These are phyloP conservation scores for Nissolia schottii DNA, from an alignment of 306 rosid genomes.

Conservation along the genomic window DNA sequence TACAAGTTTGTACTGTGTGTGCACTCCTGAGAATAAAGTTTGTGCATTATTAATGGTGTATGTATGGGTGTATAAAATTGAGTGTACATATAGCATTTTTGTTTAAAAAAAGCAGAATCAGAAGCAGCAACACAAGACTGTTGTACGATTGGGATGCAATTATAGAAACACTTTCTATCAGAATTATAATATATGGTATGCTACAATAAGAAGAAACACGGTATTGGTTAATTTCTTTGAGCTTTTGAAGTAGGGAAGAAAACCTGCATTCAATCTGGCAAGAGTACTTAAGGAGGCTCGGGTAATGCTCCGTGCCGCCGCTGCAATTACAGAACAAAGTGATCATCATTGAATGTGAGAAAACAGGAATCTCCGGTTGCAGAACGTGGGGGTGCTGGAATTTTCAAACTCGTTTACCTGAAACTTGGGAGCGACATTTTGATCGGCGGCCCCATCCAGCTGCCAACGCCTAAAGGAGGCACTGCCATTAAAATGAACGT, in stretches of 20 bases:
- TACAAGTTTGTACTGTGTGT: too few species aligned
- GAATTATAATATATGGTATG: too few species aligned
- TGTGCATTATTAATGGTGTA: too few species aligned
- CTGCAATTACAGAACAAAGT: slow-evolving; percentile 45
- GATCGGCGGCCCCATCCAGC: slow-evolving; percentile 75
- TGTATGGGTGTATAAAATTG: too few species aligned
- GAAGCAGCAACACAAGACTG: too few species aligned
- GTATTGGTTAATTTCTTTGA: not conserved
- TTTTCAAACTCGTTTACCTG: slow-evolving; percentile 48
- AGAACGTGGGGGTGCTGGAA: not conserved
- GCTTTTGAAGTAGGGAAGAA: not conserved
- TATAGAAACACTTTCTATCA: too few species aligned
- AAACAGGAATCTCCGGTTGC: not conserved
- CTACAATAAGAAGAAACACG: not conserved
- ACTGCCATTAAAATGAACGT: slow-evolving; percentile 40
- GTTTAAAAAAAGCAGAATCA: too few species aligned
- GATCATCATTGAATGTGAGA: not conserved
- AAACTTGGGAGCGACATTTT: slow-evolving; percentile 86
- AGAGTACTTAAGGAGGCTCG: slow-evolving; percentile 78
- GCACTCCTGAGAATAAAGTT: too few species aligned
- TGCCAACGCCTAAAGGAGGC: slow-evolving; percentile 28
- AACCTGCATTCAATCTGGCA: slow-evolving; percentile 83
- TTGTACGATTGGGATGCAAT: too few species aligned
- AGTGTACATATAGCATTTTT: too few species aligned
- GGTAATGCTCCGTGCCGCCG: slow-evolving; percentile 59